Base-by-base conservation (phyloP, 192 early-diverging fungal species). In the Lunasporangiospora selenospora region DNA sequence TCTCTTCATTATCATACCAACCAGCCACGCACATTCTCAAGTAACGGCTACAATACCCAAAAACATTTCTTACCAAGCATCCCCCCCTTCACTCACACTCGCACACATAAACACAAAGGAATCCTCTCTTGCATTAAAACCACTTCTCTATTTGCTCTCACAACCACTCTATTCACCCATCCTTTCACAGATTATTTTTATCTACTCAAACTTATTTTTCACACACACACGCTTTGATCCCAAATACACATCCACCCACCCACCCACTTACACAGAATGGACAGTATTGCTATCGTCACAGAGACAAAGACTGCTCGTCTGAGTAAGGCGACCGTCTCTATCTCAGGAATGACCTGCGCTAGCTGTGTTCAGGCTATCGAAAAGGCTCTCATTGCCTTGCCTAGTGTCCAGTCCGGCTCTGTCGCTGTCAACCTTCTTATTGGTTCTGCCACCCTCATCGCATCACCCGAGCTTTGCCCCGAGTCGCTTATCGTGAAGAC, bases 281-380 rank as follows among this genome's bases (percentile, higher is more conserved):
- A 45, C 26, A 33, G 13, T 4, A 65, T 65, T 43, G 19, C 26
- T 4, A 27, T 73, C 16, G 49, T 63, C 19, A 34, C 61, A 11
- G 69, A 73, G 39, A 23, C 44, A 3, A 34, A 53, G 5, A 31
- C 60, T 2, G 53, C 60, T 23, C 34, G 16, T 0, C 36, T 63
- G 10, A 18, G 19, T 36, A 80, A 78, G 58, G 62, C 84, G 24
- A 65, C 67, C 29, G 59, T 94, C 19, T 70, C 82, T 23, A 71
- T 95, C 37, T 65, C 80, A 1, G 96, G 96, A 8, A 90, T 98
- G 88, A 93, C 94, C 0, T 98, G 96, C 51, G 80, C 84, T 3
- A 88, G 90, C 18, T 98, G 96, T 62, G 93, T 95, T 29, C 69
- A 80, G 8, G 77, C 90, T 2, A 85, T 97, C 19, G 85, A 84